These are phyloP conservation scores for Colletotrichum sp. DNA, from an alignment of 2,329 filamentous ascomycete genomes.

Conservation along the genomic window DNA sequence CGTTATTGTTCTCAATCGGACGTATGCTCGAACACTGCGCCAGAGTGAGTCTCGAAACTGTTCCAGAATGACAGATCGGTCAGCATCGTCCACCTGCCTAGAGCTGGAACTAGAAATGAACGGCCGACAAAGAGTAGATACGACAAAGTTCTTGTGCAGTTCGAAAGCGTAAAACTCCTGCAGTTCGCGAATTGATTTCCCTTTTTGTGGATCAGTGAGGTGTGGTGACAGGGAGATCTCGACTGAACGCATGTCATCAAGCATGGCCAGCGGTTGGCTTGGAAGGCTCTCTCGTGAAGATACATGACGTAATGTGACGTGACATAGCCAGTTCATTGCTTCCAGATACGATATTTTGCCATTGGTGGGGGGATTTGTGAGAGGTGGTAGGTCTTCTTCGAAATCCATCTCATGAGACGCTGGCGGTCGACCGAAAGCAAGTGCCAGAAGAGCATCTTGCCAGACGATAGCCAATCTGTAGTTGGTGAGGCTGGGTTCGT, in stretches of 20 bases:
- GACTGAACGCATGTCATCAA: background rate
- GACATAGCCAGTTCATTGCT: slow-evolving; percentile 15
- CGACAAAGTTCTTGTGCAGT: slow-evolving; percentile 9
- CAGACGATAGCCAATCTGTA: slow-evolving; percentile 4
- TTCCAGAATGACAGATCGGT: background rate
- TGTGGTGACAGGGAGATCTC: background rate
- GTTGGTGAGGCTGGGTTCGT: background rate
- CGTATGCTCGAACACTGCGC: slow-evolving; percentile 1
- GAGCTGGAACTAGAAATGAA: background rate
- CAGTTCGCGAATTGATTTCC: background rate
- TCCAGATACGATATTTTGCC: background rate
- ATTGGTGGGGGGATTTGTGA: background rate
- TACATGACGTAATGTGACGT: background rate
- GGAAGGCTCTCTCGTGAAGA: background rate
- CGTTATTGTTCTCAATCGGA: slow-evolving; percentile 10
- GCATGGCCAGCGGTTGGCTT: background rate
- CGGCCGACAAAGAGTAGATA: slow-evolving; percentile 13
- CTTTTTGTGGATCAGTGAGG: background rate
- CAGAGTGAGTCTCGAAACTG: slow-evolving; percentile 1
- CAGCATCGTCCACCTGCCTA: fast-evolving
- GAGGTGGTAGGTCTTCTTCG: background rate
- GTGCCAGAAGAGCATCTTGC: slow-evolving; percentile 7
- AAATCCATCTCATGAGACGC: slow-evolving; percentile 16
- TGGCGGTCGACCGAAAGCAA: slow-evolving; percentile 7
- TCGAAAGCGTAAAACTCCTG: slow-evolving; percentile 17